phyloP scores from a whole-genome alignment of 2,329 filamentous ascomycete genomes.

The Exophiala dermatitidis region DNA sequence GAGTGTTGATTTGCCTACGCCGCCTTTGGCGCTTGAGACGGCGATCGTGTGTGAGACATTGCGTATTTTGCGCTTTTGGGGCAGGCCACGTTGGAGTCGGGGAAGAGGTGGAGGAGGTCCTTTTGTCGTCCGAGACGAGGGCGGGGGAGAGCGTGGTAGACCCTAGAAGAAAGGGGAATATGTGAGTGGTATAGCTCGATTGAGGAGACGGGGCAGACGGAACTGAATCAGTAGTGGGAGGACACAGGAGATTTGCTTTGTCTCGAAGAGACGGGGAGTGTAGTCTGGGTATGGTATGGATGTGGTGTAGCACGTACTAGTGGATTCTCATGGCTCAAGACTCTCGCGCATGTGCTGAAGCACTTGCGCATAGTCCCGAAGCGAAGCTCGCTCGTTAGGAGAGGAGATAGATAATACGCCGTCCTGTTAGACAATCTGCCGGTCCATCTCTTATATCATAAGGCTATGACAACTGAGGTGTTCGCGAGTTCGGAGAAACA shows the following conservation, averaged over 20 bases:
- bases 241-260: no score
- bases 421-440: no score
- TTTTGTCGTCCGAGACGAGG: constrained; percentile 28
- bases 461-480: no score
- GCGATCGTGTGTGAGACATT: constrained; percentile 88
- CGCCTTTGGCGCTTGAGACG: constrained; percentile 95
- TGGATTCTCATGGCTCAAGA: constrained; percentile 69
- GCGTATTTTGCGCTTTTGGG: constrained; percentile 69
- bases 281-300: neutral
- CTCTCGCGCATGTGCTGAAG: constrained; percentile 25
- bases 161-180: constrained; percentile 52
- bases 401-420: no score
- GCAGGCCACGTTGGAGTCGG: constrained; percentile 71
- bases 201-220: neutral
- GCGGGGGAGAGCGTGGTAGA: constrained; percentile 55
- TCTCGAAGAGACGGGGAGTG: no score
- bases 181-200: neutral
- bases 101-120: constrained; percentile 54
- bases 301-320: constrained; percentile 48
- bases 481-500: no score
- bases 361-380: constrained; percentile 26
- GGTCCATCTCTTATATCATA: no score
- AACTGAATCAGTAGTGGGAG: no score
- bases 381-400: neutral
- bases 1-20: constrained; percentile 95